Evolutionary conservation across 352 stramenopile genomes (phyloP), one percentile per base, ranked within the genome.

Genomic region (Pseudoperonospora humuli): DNA sequence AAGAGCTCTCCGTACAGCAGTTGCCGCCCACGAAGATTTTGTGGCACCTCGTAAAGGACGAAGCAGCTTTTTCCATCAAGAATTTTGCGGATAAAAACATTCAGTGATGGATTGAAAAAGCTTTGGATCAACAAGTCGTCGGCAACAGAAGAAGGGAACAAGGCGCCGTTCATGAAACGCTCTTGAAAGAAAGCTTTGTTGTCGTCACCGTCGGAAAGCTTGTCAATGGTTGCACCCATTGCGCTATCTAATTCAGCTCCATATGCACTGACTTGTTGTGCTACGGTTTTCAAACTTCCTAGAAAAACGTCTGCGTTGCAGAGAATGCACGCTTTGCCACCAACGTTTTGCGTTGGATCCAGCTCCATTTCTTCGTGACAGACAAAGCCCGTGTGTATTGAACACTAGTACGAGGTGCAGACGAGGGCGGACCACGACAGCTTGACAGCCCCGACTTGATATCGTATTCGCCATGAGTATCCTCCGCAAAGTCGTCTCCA

Each of bases 31-130:
- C 76, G 70, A 45, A 79, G 67, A n/a, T 68, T 35, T 36, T 73
- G 68, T 0, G 81, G 81, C 3, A 93, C 29, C 18, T 86, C 64
- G 46, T 91, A 93, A 2, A 90, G 61, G 50, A 86, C 85, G 37
- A 93, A 93, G 28, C 80, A 89, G 54, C 76, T 87, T 40, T 84
- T 87, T 19, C 81, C 81, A 45, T 91, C 76, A 6, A 93, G 58
- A 47, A 89, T 87, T 45, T 83, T 81, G 9, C 73, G 72, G 18
- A 93, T 80, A 21, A 93, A 91, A 40, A 63, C 57, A 49, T 93
- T 89, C n/a, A 93, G 54, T 13, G 77, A 90, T 26, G 77, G 74
- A 31, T 93, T 89, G 57, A 89, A 91, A 48, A 89, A 93, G 46
- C 76, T 91, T 48, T 93, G 81, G 41, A 93, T 86, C 23, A 93